Evolutionary conservation across 805 yeast species (phyloP), one percentile per base, ranked within the genome.

Genomic region (Hanseniaspora singularis): DNA sequence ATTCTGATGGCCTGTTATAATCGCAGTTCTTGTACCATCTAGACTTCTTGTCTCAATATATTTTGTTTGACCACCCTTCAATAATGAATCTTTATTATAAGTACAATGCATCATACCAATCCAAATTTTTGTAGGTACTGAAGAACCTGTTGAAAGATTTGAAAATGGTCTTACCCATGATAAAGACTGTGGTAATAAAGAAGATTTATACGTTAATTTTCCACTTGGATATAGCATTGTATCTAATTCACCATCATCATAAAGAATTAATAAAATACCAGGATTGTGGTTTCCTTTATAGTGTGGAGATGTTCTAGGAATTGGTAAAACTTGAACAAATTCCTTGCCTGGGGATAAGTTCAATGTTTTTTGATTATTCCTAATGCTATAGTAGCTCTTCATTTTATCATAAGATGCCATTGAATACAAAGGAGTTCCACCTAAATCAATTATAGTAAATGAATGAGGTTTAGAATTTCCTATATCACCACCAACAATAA

Each of bases 241-340:
- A 54, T 78, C 77, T 31, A 86, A 56, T 16, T 81, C 77, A 3
- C 92, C 89, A 49, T 76, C 68, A 37, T 72, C 75, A 19, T 81
- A 61, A 3, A 79, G 57, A 4, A 81, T 66, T 4, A 87, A 60
- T 2, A 86, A 59, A 51, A 75, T 69, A 1, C 70, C 59, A 0
- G 97, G 96, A 56, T 82, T 77, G 61, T 82, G 94, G 50, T 77
- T 71, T 0, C 96, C 95, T 33, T 69, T 68, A 62, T 83, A 87
- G 60, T 78, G 81, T 0, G 96, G 96, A 5, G 82, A 74, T 51
- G 72, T 55, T 51, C 70, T 63, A 30, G 81, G 71, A 53, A 89
- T 56, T 40, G 81, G 71, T 19, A 75, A 52, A 51, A 79, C 69
- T 33, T 68, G 68, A 9, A 65, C 63, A 15, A 74, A 63, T 3